These are phyloP conservation scores for Gomphus bonarii DNA, from an alignment of 1,284 basidiomycete species.

Conservation along the genomic window DNA sequence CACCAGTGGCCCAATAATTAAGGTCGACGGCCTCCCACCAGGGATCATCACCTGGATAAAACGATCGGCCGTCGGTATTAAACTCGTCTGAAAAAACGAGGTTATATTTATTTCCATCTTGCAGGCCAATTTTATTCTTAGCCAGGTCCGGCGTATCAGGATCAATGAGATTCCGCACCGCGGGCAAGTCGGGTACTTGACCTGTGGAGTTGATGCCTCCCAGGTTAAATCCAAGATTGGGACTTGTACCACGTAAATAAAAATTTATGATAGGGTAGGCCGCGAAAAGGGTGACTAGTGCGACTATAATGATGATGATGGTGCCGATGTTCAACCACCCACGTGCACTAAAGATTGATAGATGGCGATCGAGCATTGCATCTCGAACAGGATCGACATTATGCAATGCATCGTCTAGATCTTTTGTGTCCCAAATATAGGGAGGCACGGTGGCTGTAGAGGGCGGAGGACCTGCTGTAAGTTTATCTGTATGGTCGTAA, in stretches of 20 bases:
- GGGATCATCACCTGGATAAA: conserved; percentile 71
- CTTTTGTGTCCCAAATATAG: conserved; percentile 60
- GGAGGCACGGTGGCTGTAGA: conserved; percentile 41
- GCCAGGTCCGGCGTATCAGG: conserved; percentile 52
- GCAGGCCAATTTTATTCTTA: conserved; percentile 30
- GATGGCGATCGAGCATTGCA: conserved; percentile 38
- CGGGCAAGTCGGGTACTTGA: conserved; percentile 29
- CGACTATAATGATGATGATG: conserved; percentile 15
- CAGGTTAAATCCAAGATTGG: conserved; percentile 22
- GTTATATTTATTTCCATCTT: conserved; percentile 66
- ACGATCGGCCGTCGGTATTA: conserved; percentile 65
- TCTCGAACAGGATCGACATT: conserved; percentile 63
- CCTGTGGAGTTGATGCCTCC: conserved; percentile 31
- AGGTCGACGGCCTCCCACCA: conserved; percentile 69
- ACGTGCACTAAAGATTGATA: conserved; percentile 14
- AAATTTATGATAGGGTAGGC: conserved; percentile 11
- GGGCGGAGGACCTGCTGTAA: conserved; percentile 8
- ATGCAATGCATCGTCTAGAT: conserved; percentile 68
- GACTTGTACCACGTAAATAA: conserved; percentile 11
- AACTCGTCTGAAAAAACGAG: conserved; percentile 94
- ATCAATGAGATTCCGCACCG: conserved; percentile 42
- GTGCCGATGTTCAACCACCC: conserved; percentile 19
- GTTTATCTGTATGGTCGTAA: conserved; percentile 27
- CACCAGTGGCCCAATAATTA: conserved; percentile 74
- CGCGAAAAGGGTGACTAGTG: conserved; percentile 17